phyloP scores from a whole-genome alignment of 306 rosid species.

The Urtica urens region DNA sequence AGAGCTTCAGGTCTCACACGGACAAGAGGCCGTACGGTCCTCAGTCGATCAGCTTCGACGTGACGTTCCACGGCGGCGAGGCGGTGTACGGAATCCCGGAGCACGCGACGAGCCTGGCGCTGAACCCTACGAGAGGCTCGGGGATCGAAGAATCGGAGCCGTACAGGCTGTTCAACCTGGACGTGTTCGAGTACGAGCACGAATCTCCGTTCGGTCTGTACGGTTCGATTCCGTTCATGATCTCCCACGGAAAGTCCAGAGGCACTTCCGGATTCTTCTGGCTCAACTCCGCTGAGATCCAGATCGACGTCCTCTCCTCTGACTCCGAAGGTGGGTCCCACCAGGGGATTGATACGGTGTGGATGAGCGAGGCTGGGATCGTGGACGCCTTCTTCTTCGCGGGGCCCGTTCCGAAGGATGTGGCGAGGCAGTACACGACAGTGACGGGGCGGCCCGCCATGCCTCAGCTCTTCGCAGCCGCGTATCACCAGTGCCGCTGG shows the following conservation, averaged over 20 bases:
- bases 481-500: conserved; percentile 95
- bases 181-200: conserved; percentile 72
- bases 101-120: conserved; percentile 58
- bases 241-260: conserved; percentile 63
- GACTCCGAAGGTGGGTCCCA: conserved; percentile 57
- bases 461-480: conserved; percentile 80
- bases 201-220: conserved; percentile 88
- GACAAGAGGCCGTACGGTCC: conserved; percentile 80
- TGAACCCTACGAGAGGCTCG: conserved; percentile 82
- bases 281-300: conserved; percentile 97
- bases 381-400: conserved; percentile 74
- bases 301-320: conserved; percentile 72
- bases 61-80: conserved; percentile 68
- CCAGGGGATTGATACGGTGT: conserved; percentile 56
- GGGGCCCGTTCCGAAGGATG: conserved; percentile 85
- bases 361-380: conserved; percentile 95
- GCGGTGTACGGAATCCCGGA: conserved; percentile 91
- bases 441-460: conserved; percentile 70
- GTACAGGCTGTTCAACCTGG: conserved; percentile 72
- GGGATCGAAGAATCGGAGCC: conserved; percentile 75
- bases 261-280: conserved; percentile 84
- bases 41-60: conserved; percentile 85
- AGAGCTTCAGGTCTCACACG: conserved; percentile 54
- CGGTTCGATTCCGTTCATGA: conserved; percentile 85
- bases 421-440: conserved; percentile 55